phyloP scores from a whole-genome alignment of 2,329 filamentous ascomycete genomes.

The Talaromyces sp. region DNA sequence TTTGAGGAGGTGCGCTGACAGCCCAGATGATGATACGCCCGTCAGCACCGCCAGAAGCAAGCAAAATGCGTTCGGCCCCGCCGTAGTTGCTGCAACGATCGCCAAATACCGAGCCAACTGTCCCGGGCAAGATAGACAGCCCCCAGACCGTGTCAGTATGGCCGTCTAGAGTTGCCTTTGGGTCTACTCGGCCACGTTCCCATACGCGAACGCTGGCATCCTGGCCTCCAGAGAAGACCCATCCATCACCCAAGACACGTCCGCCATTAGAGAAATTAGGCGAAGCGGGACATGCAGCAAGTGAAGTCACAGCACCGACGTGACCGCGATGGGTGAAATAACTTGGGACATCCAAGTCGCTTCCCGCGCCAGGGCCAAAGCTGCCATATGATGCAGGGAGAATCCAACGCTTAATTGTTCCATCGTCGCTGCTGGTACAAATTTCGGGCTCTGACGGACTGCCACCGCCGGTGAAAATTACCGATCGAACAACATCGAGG shows the following conservation, averaged over 20 bases:
- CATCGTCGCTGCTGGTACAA: slow-evolving; percentile 92
- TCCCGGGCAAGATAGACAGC: slow-evolving; percentile 84
- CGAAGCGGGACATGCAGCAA: slow-evolving; percentile 82
- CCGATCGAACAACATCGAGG: slow-evolving; percentile 85
- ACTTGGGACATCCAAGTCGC: slow-evolving; percentile 84
- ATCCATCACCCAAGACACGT: slow-evolving; percentile 83
- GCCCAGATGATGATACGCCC: slow-evolving; percentile 92
- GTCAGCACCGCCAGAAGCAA: slow-evolving; percentile 90
- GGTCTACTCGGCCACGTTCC: slow-evolving; percentile 90
- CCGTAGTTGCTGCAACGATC: slow-evolving; percentile 66
- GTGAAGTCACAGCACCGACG: slow-evolving; percentile 78
- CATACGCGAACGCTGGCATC: slow-evolving; percentile 91
- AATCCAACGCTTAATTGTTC: slow-evolving; percentile 93
- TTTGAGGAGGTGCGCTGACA: slow-evolving; percentile 81
- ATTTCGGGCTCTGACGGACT: slow-evolving; percentile 95
- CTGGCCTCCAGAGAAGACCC: slow-evolving; percentile 97
- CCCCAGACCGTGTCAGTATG: slow-evolving; percentile 97
- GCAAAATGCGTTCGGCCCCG: slow-evolving; percentile 75
- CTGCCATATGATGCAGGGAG: slow-evolving; percentile 76
- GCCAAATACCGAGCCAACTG: slow-evolving; percentile 75
- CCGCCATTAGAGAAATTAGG: slow-evolving; percentile 87
- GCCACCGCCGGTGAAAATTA: slow-evolving; percentile 95
- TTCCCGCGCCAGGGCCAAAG: slow-evolving; percentile 53
- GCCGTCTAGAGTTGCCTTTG: slow-evolving; percentile 88
- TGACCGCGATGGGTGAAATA: slow-evolving; percentile 96